phyloP scores from a whole-genome alignment of 2,329 filamentous ascomycete genomes.

The Claviceps lovelessii region DNA sequence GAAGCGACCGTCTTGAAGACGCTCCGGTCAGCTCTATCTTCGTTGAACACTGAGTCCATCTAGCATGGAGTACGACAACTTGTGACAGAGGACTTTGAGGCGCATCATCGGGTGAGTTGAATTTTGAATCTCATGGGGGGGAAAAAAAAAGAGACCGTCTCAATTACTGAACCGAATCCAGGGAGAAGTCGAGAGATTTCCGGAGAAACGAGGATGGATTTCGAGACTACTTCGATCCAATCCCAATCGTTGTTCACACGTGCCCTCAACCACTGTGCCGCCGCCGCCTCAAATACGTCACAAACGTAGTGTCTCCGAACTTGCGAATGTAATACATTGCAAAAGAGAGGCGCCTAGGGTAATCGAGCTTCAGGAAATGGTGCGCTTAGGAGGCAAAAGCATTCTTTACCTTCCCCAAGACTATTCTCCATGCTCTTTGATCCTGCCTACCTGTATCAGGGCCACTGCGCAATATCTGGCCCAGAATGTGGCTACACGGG shows the following conservation, averaged over 20 bases:
- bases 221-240: conserved; percentile 19
- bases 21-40: neutral
- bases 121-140: neutral
- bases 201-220: conserved; percentile 24
- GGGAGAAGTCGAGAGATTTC: conserved; percentile 9
- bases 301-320: conserved; percentile 41
- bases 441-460: conserved; percentile 51
- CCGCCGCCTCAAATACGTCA: conserved; percentile 17
- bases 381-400: conserved; percentile 49
- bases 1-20: neutral
- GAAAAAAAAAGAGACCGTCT: fast-evolving
- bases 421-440: conserved; percentile 40
- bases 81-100: conserved; percentile 21
- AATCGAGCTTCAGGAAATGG: conserved; percentile 41
- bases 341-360: conserved; percentile 32
- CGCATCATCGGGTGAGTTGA: conserved; percentile 22
- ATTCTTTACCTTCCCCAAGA: conserved; percentile 45
- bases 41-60: neutral
- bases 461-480: conserved; percentile 51
- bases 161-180: conserved; percentile 2
- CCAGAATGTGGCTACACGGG: conserved; percentile 39
- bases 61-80: conserved; percentile 39
- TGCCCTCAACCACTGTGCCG: conserved; percentile 3
- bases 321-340: conserved; percentile 31
- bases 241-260: conserved; percentile 7